Evolutionary conservation across 169 alveolate genomes (phyloP), one percentile per base, ranked within the genome.

Genomic region (Babesia gibsoni): DNA sequence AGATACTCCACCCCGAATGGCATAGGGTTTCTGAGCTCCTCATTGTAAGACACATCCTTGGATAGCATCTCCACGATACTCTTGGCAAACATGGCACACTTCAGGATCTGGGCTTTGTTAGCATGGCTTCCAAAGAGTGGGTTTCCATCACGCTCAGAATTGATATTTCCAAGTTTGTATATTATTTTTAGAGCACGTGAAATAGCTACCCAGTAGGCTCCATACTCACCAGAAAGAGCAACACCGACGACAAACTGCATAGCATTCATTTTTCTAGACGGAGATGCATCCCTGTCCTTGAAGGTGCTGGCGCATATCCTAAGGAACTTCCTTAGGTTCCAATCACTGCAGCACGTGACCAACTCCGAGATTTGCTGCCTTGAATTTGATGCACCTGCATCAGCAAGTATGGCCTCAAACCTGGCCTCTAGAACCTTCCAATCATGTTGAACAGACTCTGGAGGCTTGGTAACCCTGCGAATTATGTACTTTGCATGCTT

Each of bases 221-320:
- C 49, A 54, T 74, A 32, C 32, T 74, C 84, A 36, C 53, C 37
- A 9, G 73, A 63, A 9, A 52, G 39, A 6, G 84, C 64, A 0
- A 74, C 53, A 35, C 63, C 52, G 36, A 65, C 67, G 57, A 74
- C 54, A 43, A 74, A 35, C 54, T 74, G 84, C 56, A 74, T 58
- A 4, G 68, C 68, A 27, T 74, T 74, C 16, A 52, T 56, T 48
- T 74, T 74, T 4, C 48, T 46, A 1, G 23, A n/a, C 16, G 67
- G 73, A 4, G 65, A 43, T 29, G 65, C 54, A 29, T 39, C 54
- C 49, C 32, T 59, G 22, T 74, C 73, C 18, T 36, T 35, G 57
- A 74, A 36, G 30, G 64, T 42, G 52, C 59, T 32, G 1, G 8
- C 4, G 36, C 74, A 48, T 36, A 74, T 3, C 45, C 32, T 63